Conservation (phyloP, 495 filamentous ascomycete genomes). For the Penicillium odoratum region DNA sequence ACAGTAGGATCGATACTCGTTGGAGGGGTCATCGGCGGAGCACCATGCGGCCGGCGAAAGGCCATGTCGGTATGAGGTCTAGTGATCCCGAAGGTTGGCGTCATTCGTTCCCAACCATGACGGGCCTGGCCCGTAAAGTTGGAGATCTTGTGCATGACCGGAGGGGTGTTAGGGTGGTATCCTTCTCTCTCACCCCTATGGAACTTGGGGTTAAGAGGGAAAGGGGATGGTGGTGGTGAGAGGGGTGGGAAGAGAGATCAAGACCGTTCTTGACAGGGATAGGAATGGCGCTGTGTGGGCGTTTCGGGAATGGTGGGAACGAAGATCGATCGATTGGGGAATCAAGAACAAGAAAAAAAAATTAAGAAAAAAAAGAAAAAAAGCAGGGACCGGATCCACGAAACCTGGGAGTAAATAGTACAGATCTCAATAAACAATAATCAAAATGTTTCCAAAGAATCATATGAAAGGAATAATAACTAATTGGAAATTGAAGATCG, state of each 20-base stretch:
- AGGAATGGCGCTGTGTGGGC: constrained; percentile 43
- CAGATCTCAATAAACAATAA: not conserved
- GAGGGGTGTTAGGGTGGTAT: constrained; percentile 18
- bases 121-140: constrained; percentile 78
- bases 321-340: constrained; percentile 29
- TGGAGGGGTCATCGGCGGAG: constrained; percentile 63
- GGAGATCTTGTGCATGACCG: constrained; percentile 86
- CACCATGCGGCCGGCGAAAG: constrained; percentile 67
- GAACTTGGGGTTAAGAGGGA: constrained; percentile 40
- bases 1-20: constrained; percentile 67
- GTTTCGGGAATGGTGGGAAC: constrained; percentile 40
- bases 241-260: constrained; percentile 22
- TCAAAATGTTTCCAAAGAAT: not conserved
- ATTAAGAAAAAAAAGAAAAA: not conserved
- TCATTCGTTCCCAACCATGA: constrained; percentile 93
- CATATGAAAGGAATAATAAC: not conserved
- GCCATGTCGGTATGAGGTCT: constrained; percentile 75
- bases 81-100: constrained; percentile 78
- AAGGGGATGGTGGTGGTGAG: constrained; percentile 20
- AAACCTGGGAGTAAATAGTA: not conserved
- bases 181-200: constrained; percentile 44
- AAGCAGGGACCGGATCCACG: not conserved
- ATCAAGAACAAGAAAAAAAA: constrained; percentile 11
- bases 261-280: constrained; percentile 45
- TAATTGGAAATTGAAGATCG: not conserved